phyloP scores from a whole-genome alignment of 2,329 filamentous ascomycete species.

The Pseudocercospora cruenta region DNA sequence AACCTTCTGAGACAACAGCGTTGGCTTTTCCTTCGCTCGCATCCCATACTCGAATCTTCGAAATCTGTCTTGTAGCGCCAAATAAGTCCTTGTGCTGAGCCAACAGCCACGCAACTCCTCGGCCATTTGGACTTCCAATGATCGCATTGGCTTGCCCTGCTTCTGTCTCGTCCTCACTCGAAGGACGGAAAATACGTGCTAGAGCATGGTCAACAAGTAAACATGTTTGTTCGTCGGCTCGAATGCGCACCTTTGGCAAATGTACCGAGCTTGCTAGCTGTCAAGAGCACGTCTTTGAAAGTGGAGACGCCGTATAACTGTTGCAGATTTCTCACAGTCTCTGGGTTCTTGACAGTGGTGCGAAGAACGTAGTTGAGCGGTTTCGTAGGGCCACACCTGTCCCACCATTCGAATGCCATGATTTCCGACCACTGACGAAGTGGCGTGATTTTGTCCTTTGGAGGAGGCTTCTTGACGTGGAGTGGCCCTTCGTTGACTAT shows the following conservation, averaged over 20 bases:
- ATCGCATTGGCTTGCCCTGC: neutral
- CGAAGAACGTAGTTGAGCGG: neutral
- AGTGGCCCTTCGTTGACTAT: neutral
- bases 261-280: no score
- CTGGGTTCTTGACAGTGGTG: neutral
- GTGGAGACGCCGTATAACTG: neutral
- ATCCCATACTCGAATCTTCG: conserved; percentile 12
- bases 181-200: no score
- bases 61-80: conserved; percentile 8
- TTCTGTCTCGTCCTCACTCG: neutral
- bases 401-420: neutral
- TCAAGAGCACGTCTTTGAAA: neutral
- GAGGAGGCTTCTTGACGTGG: neutral
- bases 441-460: neutral
- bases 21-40: neutral
- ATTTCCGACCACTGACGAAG: neutral
- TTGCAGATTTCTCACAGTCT: neutral
- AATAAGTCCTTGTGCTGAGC: conserved; percentile 15
- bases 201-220: no score
- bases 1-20: neutral
- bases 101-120: conserved; percentile 15
- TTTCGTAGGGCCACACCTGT: no score
- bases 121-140: conserved; percentile 13
- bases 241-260: no score
- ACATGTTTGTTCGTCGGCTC: no score